A percentile compares a stretch with the other conserved stretches of the same genome.
phyloP scores from a whole-genome alignment of 225 moss, liverwort and hornwort species.

The Polytrichum commune region DNA sequence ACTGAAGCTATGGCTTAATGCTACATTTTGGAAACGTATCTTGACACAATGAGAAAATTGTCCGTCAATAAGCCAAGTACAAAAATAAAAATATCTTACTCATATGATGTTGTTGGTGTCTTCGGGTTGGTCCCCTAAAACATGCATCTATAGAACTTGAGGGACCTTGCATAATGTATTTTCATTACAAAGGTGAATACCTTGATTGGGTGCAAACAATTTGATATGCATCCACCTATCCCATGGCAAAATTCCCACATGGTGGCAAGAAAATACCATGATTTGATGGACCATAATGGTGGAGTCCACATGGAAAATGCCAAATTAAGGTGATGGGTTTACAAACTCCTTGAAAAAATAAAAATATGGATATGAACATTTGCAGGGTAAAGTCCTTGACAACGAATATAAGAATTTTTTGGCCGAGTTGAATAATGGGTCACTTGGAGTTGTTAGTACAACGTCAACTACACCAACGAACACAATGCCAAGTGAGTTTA shows the following conservation, averaged over 20 bases:
- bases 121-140: no score
- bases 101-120: no score
- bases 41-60: no score
- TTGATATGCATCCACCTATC: no score
- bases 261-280: not conserved
- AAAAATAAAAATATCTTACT: no score
- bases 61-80: no score
- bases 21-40: no score
- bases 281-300: not conserved
- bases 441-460: constrained; percentile 46
- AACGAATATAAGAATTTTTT: constrained; percentile 81
- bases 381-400: constrained; percentile 63
- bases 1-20: no score
- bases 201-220: no score
- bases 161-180: no score
- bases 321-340: not conserved
- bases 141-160: no score
- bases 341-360: not conserved
- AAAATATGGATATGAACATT: not conserved
- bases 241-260: not conserved
- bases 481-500: constrained; percentile 18
- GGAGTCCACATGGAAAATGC: not conserved
- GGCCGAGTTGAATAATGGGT: constrained; percentile 75
- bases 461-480: constrained; percentile 16
- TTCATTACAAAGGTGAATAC: no score